A percentile compares a stretch with the other conserved stretches of the same genome.
These are phyloP conservation scores for Pyrenopolyporus hunteri DNA, from an alignment of 495 filamentous ascomycete species.

Conservation along the genomic window DNA sequence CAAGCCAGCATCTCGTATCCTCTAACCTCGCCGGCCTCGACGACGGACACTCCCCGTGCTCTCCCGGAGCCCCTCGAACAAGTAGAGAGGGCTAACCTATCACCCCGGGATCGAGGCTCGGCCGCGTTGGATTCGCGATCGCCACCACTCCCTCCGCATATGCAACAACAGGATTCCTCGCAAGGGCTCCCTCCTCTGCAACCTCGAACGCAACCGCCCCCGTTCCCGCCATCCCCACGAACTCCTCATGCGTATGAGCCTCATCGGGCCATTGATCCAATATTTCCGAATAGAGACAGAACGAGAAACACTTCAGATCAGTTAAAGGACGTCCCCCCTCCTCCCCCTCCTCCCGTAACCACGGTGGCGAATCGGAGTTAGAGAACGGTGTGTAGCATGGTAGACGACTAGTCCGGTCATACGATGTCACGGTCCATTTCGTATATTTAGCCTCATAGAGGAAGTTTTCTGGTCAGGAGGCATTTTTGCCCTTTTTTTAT, in stretches of 20 bases:
- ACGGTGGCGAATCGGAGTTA: constrained; percentile 41
- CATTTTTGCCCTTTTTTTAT: constrained; percentile 8
- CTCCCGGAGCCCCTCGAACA: constrained; percentile 41
- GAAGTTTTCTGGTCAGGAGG: constrained; percentile 11
- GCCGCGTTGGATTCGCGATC: constrained; percentile 38
- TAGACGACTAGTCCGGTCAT: constrained; percentile 21
- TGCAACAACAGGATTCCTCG: constrained; percentile 36
- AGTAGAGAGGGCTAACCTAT: constrained; percentile 39
- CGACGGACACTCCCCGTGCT: constrained; percentile 40
- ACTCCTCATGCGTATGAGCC: constrained; percentile 35
- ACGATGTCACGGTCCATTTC: constrained; percentile 15
- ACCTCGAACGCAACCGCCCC: constrained; percentile 38
- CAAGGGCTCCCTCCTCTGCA: constrained; percentile 35
- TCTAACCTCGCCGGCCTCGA: constrained; percentile 36
- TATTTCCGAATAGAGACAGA: constrained; percentile 43
- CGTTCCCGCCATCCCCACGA: constrained; percentile 37
- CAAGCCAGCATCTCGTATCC: constrained; percentile 34
- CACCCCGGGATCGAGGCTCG: constrained; percentile 35
- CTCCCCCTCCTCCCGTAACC: constrained; percentile 39
- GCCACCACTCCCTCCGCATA: constrained; percentile 31
- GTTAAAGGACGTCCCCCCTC: constrained; percentile 34
- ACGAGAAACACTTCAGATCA: constrained; percentile 38
- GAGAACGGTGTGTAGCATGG: constrained; percentile 19
- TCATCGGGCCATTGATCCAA: constrained; percentile 38
- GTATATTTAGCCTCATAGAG: constrained; percentile 21